Conservation (phyloP, 2,329 filamentous ascomycete genomes). For the Fusarium udum region DNA sequence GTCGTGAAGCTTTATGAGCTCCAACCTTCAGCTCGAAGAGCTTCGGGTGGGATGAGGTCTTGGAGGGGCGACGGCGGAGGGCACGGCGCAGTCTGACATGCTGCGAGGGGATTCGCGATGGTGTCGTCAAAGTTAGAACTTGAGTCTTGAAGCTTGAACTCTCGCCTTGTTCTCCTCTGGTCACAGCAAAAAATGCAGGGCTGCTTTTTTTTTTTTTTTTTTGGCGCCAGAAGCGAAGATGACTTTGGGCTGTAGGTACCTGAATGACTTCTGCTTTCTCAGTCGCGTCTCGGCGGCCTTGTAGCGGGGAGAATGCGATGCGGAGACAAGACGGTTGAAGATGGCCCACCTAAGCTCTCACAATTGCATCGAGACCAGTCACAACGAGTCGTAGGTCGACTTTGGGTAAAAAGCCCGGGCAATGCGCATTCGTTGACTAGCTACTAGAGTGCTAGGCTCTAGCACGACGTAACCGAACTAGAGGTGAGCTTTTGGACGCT, state of each 20-base stretch:
- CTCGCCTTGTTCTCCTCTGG: not conserved
- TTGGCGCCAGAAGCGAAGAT: not conserved
- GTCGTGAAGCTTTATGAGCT: slow-evolving; percentile 15
- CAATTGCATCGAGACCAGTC: slow-evolving; percentile 6
- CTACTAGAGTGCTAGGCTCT: slow-evolving; percentile 14
- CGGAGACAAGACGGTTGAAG: slow-evolving; percentile 13
- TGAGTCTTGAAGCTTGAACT: slow-evolving; percentile 7
- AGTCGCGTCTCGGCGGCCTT: slow-evolving; percentile 23
- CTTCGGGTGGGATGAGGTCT: slow-evolving; percentile 28
- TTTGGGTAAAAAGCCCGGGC: not conserved
- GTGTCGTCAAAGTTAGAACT: slow-evolving; percentile 21
- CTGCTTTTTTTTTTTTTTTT: not conserved
- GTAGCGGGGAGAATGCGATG: slow-evolving; percentile 29
- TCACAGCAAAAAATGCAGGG: not conserved
- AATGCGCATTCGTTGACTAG: not conserved
- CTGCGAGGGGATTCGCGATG: slow-evolving; percentile 33
- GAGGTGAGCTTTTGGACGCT: slow-evolving; percentile 23
- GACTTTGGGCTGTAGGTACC: slow-evolving; percentile 8
- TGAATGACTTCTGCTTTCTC: slow-evolving; percentile 12
- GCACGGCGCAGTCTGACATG: slow-evolving; percentile 41
- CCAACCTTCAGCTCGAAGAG: slow-evolving; percentile 30
- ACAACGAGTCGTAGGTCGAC: not conserved
- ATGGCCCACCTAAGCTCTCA: slow-evolving; percentile 19
- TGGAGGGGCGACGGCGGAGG: slow-evolving; percentile 31
- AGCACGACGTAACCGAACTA: slow-evolving; percentile 11